phyloP scores from a whole-genome alignment of 169 alveolate genomes.

The Theileria annulata region DNA sequence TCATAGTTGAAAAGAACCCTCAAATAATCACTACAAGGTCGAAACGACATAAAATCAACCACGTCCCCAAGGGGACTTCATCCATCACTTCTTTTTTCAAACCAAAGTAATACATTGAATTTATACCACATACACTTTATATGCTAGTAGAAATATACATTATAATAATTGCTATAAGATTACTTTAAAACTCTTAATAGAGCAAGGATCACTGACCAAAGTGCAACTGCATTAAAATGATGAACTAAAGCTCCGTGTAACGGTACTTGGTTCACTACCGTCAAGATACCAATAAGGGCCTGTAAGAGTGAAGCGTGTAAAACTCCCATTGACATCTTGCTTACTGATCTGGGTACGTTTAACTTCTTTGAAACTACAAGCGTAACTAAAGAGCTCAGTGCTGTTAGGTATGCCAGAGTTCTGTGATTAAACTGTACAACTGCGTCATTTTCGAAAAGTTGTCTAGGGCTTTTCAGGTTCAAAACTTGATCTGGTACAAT shows the following conservation, averaged over 20 bases:
- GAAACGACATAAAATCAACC: not conserved
- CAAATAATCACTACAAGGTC: constrained; percentile 5
- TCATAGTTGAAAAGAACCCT: not conserved
- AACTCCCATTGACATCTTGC: constrained; percentile 64
- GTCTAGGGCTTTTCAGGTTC: constrained; percentile 43
- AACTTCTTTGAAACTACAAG: constrained; percentile 35
- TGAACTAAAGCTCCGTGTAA: constrained; percentile 73
- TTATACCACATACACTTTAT: not conserved
- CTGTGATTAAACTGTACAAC: constrained; percentile 85
- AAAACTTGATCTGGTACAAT: constrained; percentile 75
- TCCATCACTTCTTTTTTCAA: constrained; percentile 11
- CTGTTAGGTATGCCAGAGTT: constrained; percentile 75
- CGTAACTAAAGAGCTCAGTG: constrained; percentile 32
- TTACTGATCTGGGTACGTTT: constrained; percentile 35
- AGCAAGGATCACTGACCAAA: constrained; percentile 69
- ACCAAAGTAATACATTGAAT: constrained; percentile 2
- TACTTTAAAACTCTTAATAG: constrained; percentile 34
- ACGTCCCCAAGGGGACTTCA: not conserved
- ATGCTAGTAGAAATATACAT: not conserved
- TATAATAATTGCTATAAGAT: not conserved
- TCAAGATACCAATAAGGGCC: constrained; percentile 66
- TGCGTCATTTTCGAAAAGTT: constrained; percentile 78
- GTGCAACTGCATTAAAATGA: constrained; percentile 72
- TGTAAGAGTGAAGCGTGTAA: constrained; percentile 72
- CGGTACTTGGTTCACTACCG: constrained; percentile 73